These are phyloP conservation scores for Fusarium tricinctum DNA, from an alignment of 2,329 filamentous ascomycete genomes.

Conservation along the genomic window DNA sequence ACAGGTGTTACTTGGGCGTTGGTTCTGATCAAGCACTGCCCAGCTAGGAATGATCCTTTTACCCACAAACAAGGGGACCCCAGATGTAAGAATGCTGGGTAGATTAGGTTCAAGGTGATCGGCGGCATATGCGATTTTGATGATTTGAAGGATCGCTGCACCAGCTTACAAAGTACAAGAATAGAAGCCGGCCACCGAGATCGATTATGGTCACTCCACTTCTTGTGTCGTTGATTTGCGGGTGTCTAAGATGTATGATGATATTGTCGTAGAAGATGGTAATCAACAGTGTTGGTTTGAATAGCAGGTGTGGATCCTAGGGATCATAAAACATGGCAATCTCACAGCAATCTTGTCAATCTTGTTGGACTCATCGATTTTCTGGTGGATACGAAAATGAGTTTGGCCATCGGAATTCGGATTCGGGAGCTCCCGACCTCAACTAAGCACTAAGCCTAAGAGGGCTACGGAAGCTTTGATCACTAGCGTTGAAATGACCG, in stretches of 20 bases:
- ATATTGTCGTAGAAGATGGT: too few relatives aligned
- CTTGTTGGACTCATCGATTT: neutral
- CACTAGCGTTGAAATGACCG: neutral
- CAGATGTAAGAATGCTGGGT: neutral
- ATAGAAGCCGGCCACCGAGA: neutral
- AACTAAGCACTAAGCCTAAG: constrained; percentile 1
- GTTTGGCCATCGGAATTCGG: constrained; percentile 22
- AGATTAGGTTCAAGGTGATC: neutral
- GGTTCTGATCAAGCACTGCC: neutral
- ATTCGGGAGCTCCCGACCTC: constrained; percentile 8
- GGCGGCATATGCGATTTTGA: neutral
- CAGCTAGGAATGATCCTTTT: constrained; percentile 4
- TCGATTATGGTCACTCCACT: neutral
- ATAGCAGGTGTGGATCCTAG: neutral
- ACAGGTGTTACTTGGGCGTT: too few relatives aligned
- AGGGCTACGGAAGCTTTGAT: too few relatives aligned
- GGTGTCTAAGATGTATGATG: neutral
- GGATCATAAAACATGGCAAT: neutral
- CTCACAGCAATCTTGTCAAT: neutral
- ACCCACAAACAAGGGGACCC: neutral
- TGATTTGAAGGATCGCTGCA: neutral
- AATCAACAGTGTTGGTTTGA: too few relatives aligned
- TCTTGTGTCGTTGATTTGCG: neutral
- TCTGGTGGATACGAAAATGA: constrained; percentile 23
- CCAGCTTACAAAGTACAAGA: neutral